Base-by-base conservation (phyloP, 495 filamentous ascomycete species). In the Penicillium silybi region DNA sequence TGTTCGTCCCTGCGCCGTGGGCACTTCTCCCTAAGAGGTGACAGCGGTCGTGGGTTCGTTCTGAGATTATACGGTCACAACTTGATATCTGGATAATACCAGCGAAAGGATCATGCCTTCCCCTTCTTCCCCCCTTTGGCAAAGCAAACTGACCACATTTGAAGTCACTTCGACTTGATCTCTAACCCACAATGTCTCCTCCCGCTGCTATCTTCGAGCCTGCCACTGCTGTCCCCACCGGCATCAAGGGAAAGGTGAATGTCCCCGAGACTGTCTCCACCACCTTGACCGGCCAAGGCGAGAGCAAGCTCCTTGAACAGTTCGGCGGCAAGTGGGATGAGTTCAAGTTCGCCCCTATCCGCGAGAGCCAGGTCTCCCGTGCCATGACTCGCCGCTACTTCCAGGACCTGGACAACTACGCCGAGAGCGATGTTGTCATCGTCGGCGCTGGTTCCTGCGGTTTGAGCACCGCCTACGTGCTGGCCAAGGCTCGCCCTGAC, bases 41-140 rank as follows among this genome's bases (percentile, higher is more conserved):
- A 10, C 46, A 53, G 58, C 54, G 48, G 63, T 43, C 48, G 54
- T 68, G 73, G 70, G 68, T 74, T 80, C 76, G 78, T 80, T 83
- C 89, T 93, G 90, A 95, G 87, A 95, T 85, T 81, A 93, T 86
- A 95, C 90, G 89, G 90, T 85, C 74, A 75, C 68, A 92, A 95
- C 89, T 92, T 93, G 89, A 95, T 51, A 44, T 92, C 89, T 89
- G 88, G 89, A 90, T 91, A 95, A 93, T 92, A 86, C 89, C 88
- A 90, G 90, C 90, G 89, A 88, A 90, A 93, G 88, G 87, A 92
- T 89, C 88, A 91, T 91, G 87, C 86, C 81, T 76, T 74, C 77
- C 69, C 70, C 67, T 64, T 62, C 51, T 52, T 59, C 60, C n/a
- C 48, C 57, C 64, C 67, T 64, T 65, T 56, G 62, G 26, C 71